A percentile compares a stretch with the other conserved stretches of the same genome.
Conservation (phyloP, 768 basidiomycete genomes). For the Amanita polypyramis region DNA sequence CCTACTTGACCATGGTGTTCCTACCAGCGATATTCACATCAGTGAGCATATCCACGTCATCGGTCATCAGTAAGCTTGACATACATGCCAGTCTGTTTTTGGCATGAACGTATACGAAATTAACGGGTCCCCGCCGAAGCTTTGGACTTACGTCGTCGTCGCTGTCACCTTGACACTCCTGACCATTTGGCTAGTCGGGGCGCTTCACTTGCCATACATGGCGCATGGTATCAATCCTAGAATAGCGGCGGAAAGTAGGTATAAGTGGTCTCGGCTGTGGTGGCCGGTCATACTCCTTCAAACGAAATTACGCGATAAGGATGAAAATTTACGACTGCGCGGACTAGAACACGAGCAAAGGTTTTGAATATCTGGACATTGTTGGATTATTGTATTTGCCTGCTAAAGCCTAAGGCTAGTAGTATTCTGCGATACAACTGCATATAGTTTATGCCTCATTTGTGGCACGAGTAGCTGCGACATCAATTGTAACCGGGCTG, state of each 20-base stretch:
- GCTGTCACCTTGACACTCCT: constrained; percentile 37
- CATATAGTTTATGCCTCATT: too few species aligned
- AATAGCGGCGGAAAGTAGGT: not conserved
- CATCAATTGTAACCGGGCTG: too few species aligned
- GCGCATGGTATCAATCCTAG: not conserved
- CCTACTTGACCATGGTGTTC: constrained; percentile 54
- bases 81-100: constrained; percentile 33
- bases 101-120: constrained; percentile 50
- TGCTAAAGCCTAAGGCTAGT: too few species aligned
- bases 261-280: constrained; percentile 4
- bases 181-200: constrained; percentile 44
- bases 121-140: constrained; percentile 23
- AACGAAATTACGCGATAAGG: not conserved
- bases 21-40: constrained; percentile 46
- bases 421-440: too few species aligned
- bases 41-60: constrained; percentile 17
- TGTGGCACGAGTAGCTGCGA: too few species aligned
- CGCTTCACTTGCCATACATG: constrained; percentile 26
- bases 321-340: constrained; percentile 1
- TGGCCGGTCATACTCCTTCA: constrained; percentile 6
- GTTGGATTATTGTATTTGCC: too few species aligned
- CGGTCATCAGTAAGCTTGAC: too few species aligned
- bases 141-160: constrained; percentile 30
- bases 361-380: too few species aligned
- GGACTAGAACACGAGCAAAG: constrained; percentile 3